Evolutionary conservation across 2,329 filamentous ascomycete species (phyloP).

Genomic region (Sclerotinia glacialis): DNA sequence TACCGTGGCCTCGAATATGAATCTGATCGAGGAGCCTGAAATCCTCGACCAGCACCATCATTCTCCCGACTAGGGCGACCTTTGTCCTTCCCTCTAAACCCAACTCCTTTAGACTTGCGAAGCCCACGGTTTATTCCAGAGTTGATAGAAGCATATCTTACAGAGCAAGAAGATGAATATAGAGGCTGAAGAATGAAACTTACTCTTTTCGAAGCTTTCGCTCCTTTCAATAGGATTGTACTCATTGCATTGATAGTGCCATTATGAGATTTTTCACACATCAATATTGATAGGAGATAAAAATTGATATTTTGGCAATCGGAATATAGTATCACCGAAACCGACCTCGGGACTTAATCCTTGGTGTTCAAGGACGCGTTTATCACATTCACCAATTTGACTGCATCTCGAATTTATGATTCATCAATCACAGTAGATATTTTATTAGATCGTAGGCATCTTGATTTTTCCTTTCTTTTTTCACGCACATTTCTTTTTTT

Average conservation of each 20-base stretch:
- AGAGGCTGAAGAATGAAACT: not conserved
- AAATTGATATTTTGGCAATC: constrained; percentile 9
- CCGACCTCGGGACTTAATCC: constrained; percentile 11
- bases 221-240: constrained; percentile 26
- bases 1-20: not conserved
- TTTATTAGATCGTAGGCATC: not conserved
- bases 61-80: not conserved
- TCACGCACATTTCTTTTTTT: constrained; percentile 1
- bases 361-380: constrained; percentile 14
- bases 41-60: constrained; percentile 7
- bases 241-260: constrained; percentile 29
- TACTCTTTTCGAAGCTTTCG: constrained; percentile 23
- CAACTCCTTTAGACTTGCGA: constrained; percentile 47
- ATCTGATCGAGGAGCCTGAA: not conserved
- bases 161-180: constrained; percentile 20
- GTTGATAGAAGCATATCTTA: constrained; percentile 55
- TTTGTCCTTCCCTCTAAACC: constrained; percentile 33
- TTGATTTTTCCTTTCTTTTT: not conserved
- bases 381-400: constrained; percentile 1
- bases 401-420: constrained; percentile 1
- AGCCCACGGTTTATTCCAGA: constrained; percentile 69
- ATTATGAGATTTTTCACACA: not conserved
- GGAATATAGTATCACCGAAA: constrained; percentile 11
- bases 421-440: not conserved
- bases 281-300: not conserved